Base-by-base conservation (phyloP, 1,284 basidiomycete genomes). In the Ganoderma meredithae region DNA sequence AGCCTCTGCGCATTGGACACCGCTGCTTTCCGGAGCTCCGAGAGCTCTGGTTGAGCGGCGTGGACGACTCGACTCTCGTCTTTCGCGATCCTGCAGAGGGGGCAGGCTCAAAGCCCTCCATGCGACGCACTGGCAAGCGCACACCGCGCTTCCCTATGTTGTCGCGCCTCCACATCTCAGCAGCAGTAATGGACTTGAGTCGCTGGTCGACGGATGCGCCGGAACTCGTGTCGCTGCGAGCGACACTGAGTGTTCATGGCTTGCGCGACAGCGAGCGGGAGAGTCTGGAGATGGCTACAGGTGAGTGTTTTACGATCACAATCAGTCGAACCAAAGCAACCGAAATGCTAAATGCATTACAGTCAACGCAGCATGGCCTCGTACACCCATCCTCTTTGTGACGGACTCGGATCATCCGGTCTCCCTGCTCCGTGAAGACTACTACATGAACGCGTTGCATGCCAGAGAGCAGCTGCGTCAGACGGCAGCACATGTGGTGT, bases 191-290 rank as follows among this genome's bases (percentile, higher is more conserved):
- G 4, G 12, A 52, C 13, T 52, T 52, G 22, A 10, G 22, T 52
- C 47, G n/a, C 47, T 52, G 47, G 47, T 52, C 47, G 47, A 52
- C 25, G 47, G 47, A 52, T 22, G 47, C 47, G 10, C 47, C 47
- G 12, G 47, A 3, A 10, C 47, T 55, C 53, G 53, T 33, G 53
- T 55, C 53, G 15, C 6, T 33, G 53, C 31, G 53, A 33, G 53
- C 33, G 31, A 13, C 53, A 19, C 15, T 31, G 22, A 13, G 47
- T 52, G 12, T 12, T 52, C 47, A 3, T 9, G n/a, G 47, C 22
- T 22, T 52, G 3, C 47, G 22, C 47, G 22, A 25, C 47, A 52
- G 22, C 22, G 47, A 52, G 22, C 47, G 12, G 47, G 47, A 3
- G 22, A 52, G 47, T 52, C 47, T 52, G 22, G 47, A 52, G 22